Conservation (phyloP, 2,329 filamentous ascomycete genomes). For the Clarireedia paspali region DNA sequence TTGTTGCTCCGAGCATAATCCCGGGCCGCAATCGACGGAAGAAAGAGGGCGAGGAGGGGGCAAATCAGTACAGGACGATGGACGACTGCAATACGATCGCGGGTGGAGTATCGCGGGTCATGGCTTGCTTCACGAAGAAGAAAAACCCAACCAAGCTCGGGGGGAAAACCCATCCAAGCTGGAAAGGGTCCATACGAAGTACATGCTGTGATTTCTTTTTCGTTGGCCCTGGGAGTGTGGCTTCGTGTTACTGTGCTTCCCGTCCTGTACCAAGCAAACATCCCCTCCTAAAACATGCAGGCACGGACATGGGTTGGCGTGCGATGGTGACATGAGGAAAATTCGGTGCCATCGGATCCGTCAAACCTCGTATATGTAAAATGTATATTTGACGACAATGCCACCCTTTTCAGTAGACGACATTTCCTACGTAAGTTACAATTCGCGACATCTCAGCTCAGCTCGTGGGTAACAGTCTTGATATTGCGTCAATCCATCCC, state of each 20-base stretch:
- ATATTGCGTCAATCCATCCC: neutral
- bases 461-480: neutral
- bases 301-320: neutral
- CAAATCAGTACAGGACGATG: no score
- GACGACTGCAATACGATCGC: no score
- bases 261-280: no score
- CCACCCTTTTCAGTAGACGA: neutral
- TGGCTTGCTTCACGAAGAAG: no score
- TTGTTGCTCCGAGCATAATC: no score
- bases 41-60: no score
- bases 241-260: no score
- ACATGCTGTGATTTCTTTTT: no score
- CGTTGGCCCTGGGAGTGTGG: no score
- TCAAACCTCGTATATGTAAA: neutral
- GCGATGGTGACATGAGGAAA: neutral
- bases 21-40: no score
- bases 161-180: neutral
- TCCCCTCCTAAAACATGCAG: conserved; percentile 3
- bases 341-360: neutral
- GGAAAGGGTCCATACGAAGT: no score
- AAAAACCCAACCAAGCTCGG: neutral
- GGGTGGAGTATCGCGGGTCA: no score
- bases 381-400: neutral
- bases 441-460: neutral
- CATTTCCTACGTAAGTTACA: neutral